Evolutionary conservation across 2,329 filamentous ascomycete species (phyloP).

Genomic region (Ceratocystis diversiconidia): DNA sequence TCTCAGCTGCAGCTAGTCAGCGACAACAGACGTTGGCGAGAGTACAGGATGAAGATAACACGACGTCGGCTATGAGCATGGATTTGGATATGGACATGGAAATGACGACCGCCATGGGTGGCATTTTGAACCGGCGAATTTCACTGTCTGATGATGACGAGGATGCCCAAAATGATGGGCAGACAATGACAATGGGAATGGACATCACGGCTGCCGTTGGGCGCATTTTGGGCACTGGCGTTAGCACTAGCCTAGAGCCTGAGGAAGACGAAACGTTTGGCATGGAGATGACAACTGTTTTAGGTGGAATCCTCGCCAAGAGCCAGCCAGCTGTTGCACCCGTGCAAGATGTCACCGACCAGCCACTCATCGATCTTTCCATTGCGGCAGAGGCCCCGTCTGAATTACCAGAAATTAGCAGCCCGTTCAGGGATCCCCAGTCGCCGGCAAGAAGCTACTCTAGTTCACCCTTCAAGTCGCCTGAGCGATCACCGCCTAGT

Average conservation of each 20-base stretch:
- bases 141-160: constrained; percentile 27
- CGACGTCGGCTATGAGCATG: constrained; percentile 35
- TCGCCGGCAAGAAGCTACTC: constrained; percentile 14
- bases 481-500: constrained; percentile 7
- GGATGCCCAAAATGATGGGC: constrained; percentile 20
- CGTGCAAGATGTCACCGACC: not conserved
- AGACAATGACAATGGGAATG: constrained; percentile 33
- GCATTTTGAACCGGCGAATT: constrained; percentile 47
- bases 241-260: constrained; percentile 16
- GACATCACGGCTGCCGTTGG: constrained; percentile 49
- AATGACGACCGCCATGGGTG: constrained; percentile 68
- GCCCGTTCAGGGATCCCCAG: constrained; percentile 10
- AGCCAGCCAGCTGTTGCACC: not conserved
- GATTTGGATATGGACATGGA: constrained; percentile 93
- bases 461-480: constrained; percentile 16
- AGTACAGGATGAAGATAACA: constrained; percentile 18
- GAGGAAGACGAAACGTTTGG: constrained; percentile 35
- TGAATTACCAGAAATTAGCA: constrained; percentile 8
- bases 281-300: constrained; percentile 54
- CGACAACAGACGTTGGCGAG: constrained; percentile 22
- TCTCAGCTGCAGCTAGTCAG: constrained; percentile 21
- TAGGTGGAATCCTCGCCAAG: constrained; percentile 44
- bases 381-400: not conserved
- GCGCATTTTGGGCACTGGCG: constrained; percentile 33
- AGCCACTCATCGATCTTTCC: constrained; percentile 22